Conservation (phyloP, 306 rosid genomes). For the Albizia julibrissin region DNA sequence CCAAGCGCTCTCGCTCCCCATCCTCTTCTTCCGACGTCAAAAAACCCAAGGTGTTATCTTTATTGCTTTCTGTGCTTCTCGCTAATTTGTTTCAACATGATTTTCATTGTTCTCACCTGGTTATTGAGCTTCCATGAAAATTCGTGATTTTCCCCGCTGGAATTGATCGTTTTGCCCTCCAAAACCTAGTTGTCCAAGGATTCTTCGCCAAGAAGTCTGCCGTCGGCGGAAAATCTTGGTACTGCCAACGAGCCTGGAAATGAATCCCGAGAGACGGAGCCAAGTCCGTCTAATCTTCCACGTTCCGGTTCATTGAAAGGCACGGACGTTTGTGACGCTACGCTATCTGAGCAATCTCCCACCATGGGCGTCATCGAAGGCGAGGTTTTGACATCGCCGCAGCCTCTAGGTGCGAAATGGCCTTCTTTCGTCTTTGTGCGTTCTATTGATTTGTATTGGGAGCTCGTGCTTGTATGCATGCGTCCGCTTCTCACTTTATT, state of each 20-base stretch:
- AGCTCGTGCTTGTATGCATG: slow-evolving; percentile 29
- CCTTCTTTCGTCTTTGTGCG: neutral
- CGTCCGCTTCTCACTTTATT: slow-evolving; percentile 35
- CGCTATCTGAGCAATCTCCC: slow-evolving; percentile 47
- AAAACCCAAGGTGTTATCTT: slow-evolving; percentile 66
- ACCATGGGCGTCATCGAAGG: slow-evolving; percentile 45
- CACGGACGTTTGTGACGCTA: slow-evolving; percentile 50
- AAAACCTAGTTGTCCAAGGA: slow-evolving; percentile 66
- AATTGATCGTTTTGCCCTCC: slow-evolving; percentile 34
- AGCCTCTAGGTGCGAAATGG: slow-evolving; percentile 48
- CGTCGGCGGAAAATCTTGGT: slow-evolving; percentile 50
- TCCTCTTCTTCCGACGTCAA: slow-evolving; percentile 69
- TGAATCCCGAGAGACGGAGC: slow-evolving; percentile 54
- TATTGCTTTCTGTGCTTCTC: neutral
- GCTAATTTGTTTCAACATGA: neutral
- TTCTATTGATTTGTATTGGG: neutral
- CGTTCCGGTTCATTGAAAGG: slow-evolving; percentile 55
- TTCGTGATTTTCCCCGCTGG: slow-evolving; percentile 18
- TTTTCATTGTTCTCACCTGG: neutral
- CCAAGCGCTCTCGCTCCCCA: slow-evolving; percentile 72
- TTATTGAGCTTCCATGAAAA: neutral
- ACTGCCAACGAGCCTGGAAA: slow-evolving; percentile 69
- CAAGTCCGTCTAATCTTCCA: slow-evolving; percentile 73
- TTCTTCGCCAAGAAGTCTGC: slow-evolving; percentile 53
- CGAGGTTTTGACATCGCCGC: slow-evolving; percentile 59